Percentiles rank a stretch among this genome's conserved stretches.
Evolutionary conservation across 352 stramenopile species (phyloP).

Genomic region (Phytophthora meadii): DNA sequence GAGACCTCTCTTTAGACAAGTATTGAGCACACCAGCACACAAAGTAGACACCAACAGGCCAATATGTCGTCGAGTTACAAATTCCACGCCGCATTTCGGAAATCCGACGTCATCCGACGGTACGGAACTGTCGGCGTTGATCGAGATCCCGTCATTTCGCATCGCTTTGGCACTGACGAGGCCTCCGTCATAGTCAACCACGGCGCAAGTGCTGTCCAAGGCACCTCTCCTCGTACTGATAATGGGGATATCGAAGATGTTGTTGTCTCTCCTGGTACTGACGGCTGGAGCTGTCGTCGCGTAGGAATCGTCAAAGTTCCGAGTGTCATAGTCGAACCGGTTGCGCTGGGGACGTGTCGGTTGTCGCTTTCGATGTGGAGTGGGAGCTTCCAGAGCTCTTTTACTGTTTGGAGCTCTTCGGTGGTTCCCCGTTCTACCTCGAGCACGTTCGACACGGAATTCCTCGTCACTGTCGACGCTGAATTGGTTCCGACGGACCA

Average conservation of each 20-base stretch:
- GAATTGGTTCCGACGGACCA: slow-evolving; percentile 24
- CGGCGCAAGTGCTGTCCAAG: slow-evolving; percentile 38
- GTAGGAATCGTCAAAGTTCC: slow-evolving; percentile 31
- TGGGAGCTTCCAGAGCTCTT: slow-evolving; percentile 13
- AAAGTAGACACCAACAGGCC: slow-evolving; percentile 49
- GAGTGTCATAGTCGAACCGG: slow-evolving; percentile 15
- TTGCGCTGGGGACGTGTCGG: slow-evolving; percentile 8
- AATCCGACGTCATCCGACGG: slow-evolving; percentile 13
- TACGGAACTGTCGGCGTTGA: slow-evolving; percentile 19
- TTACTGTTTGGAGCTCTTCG: slow-evolving; percentile 16
- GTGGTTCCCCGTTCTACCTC: slow-evolving; percentile 13
- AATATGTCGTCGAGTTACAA: slow-evolving; percentile 33
- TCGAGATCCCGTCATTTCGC: slow-evolving; percentile 5
- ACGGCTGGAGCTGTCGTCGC: slow-evolving; percentile 25
- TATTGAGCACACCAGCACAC: slow-evolving; percentile 43
- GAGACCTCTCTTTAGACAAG: slow-evolving; percentile 46
- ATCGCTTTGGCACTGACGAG: slow-evolving; percentile 21
- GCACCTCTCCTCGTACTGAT: slow-evolving; percentile 22
- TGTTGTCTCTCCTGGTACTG: slow-evolving; percentile 28
- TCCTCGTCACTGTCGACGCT: slow-evolving; percentile 11
- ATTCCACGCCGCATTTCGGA: slow-evolving; percentile 12
- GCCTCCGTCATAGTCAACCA: slow-evolving; percentile 38
- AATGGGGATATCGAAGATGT: slow-evolving; percentile 27
- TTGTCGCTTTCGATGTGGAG: slow-evolving; percentile 12
- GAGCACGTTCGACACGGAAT: slow-evolving; percentile 6